Evolutionary conservation across 805 yeast species (phyloP), one percentile per base, ranked within the genome.

Genomic region (Kazachstania kunashirensis): DNA sequence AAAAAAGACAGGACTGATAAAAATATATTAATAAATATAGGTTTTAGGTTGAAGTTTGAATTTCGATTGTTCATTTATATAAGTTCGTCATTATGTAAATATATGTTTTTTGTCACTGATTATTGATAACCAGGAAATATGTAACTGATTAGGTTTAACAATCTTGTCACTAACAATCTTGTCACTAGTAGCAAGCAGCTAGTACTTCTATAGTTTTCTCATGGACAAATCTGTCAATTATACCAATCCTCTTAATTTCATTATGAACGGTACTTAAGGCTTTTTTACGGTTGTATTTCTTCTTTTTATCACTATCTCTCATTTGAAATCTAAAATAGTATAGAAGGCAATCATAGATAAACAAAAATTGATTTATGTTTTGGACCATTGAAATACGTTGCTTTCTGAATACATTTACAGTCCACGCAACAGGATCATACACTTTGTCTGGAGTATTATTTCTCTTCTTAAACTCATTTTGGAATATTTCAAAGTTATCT

Each of bases 361-460:
- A 68, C 16, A 79, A 65, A 47, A 71, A 82, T 57, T 84, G 95
- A 41, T 79, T 75, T 41, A 83, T 66, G 49, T 76, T 80, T 53
- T 84, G 94, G 11, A 84, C 94, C 92, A 84, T 84, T 5, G 86
- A 77, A 18, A 84, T 67, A 45, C 95, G 61, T 56, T 83, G 92
- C 42, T 73, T 70, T 46, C 95, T 66, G 49, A 84, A 75, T 35
- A 67, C 70, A 46, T 78, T 74, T 10, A 84, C 79, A 3, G 75
- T 70, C 45, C 75, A 69, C 47, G 70, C 75, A 3, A 84, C 66
- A 39, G 79, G 65, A 56, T 81, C 89, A 18, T 46, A 54, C 14
- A 42, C 21, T 27, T 39, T 46, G 4, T 18, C 33, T 1, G 34
- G 26, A 17, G 44, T 21, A 9, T 26, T 20, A 14, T 38, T 23